phyloP scores from a whole-genome alignment of 1,284 basidiomycete species.

The Ganoderma meredithae region DNA sequence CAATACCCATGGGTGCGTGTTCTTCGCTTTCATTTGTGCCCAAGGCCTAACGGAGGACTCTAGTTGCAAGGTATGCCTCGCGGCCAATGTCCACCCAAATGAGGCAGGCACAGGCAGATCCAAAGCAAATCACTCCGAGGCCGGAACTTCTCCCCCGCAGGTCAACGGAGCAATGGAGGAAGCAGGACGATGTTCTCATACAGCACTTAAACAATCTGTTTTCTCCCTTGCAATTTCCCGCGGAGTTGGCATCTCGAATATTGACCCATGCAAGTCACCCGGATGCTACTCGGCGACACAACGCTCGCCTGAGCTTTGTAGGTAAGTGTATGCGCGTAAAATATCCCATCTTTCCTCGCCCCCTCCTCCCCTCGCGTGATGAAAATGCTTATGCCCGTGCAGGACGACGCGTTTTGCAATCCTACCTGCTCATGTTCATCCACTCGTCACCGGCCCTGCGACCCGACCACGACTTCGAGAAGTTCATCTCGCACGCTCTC shows the following conservation, averaged over 20 bases:
- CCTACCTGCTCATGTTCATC: constrained; percentile 77
- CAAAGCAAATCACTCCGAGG: constrained; percentile 13
- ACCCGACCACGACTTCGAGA: constrained; percentile 59
- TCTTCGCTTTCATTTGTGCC: too few species aligned
- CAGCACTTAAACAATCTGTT: constrained; percentile 70
- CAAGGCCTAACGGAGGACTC: background rate
- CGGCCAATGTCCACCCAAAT: constrained; percentile 18
- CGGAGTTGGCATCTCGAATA: constrained; percentile 71
- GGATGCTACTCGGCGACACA: constrained; percentile 70
- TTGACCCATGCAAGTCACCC: constrained; percentile 80
- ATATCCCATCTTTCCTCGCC: background rate
- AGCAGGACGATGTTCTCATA: constrained; percentile 43
- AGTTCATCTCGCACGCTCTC: constrained; percentile 59
- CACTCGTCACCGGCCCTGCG: constrained; percentile 58
- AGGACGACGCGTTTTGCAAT: constrained; percentile 79
- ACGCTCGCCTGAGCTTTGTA: constrained; percentile 72
- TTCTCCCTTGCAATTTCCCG: constrained; percentile 69
- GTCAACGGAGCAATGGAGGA: constrained; percentile 26
- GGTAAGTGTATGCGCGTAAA: constrained; percentile 50
- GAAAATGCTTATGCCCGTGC: constrained; percentile 7
- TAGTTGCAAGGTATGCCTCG: constrained; percentile 11
- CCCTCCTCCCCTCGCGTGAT: constrained; percentile 2
- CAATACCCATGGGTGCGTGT: constrained; percentile 25
- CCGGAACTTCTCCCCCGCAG: constrained; percentile 11
- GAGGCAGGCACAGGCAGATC: constrained; percentile 1